Evolutionary conservation across 2,329 filamentous ascomycete genomes (phyloP), one percentile per base, ranked within the genome.

Genomic region (Geosmithia morbida): DNA sequence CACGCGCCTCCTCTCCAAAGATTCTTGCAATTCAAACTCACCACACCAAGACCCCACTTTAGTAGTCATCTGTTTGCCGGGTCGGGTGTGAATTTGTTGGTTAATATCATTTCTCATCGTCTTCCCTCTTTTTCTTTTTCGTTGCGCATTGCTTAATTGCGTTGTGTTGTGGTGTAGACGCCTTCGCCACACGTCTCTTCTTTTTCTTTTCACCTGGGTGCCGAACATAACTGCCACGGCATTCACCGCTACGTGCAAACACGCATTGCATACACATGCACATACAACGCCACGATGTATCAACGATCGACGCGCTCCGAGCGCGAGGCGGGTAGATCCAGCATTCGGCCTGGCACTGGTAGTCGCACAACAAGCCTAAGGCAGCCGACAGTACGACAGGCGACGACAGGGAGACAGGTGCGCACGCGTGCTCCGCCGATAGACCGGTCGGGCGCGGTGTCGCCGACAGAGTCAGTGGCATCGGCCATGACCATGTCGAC

Each of bases 401-500:
- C 44, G 3, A 46, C 30, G 16, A 41, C 37, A 4, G 29, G 43
- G 44, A 52, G 54, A 48, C 50, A 52, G n/a, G 57, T 59, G 41
- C 49, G 57, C 13, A 49, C 52, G 48, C 52, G 59, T 46, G 51
- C 50, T 33, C 37, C 43, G 42, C 41, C 18, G 11, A 41, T 43
- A 16, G 43, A 43, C 8, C 43, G 46, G 19, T 49, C 50, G 19
- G 62, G 64, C 33, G 66, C 79, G 29, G 64, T 71, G 16, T 88
- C 87, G 4, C 84, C 85, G n/a, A 75, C 81, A 51, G 75, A 79
- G 43, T 83, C 83, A 4, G 60, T 84, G 14, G 48, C 50, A 33
- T 70, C 72, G 14, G 45, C 37, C 39, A 43, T 48, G 50, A 55
- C 57, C 45, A 37, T 37, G 33, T 72, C 75, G 46, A 83, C 84